Base-by-base conservation (phyloP, 441 rosid genomes). In the Monsonia emarginata region DNA sequence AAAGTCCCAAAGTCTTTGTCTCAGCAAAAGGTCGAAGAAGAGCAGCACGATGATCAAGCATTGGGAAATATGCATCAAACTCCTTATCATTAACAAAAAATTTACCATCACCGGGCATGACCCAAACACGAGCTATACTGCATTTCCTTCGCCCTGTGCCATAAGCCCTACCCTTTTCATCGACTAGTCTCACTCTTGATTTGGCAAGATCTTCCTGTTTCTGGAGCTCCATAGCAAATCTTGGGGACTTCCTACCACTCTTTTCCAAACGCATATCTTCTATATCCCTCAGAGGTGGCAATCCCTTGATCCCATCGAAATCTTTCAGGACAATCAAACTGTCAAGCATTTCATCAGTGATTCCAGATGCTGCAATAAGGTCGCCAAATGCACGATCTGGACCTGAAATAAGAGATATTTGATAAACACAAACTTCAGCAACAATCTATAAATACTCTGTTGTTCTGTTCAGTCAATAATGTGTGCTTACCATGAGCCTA, bases 101-200 rank as follows among this genome's bases (percentile, higher is more conserved):
- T 32, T 84, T 86, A 0, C 98, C 96, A 18, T 80, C 79, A 8
- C 98, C 97, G 28, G 97, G 93, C 30, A 81, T 81, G 75, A 87
- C 76, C 98, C 96, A 93, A 56, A 90, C 97, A 63, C 96, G 91
- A 7, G 98, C 97, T 10, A 82, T 70, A 72, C 97, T 93, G 66
- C 96, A 86, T 69, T 93, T 90, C 79, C 96, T 88, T 83, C 94
- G 86, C 60, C 97, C 98, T 0, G 97, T 88, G 74, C 97, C 98
- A 74, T 93, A 90, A 58, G 97, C 90, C 83, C 95, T 88, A 57
- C 90, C 98, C 14, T 86, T 72, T 16, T 85, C 95, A 60, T 93
- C 98, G 3, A 93, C 97, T 65, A 79, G 82, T 68, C 91, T 84
- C 42, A 90, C 93, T 54, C 97, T 81, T 56, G 96, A 81, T 70